These are phyloP conservation scores for Populus trichocarpa DNA, from an alignment of 441 rosid genomes.

Conservation along the genomic window DNA sequence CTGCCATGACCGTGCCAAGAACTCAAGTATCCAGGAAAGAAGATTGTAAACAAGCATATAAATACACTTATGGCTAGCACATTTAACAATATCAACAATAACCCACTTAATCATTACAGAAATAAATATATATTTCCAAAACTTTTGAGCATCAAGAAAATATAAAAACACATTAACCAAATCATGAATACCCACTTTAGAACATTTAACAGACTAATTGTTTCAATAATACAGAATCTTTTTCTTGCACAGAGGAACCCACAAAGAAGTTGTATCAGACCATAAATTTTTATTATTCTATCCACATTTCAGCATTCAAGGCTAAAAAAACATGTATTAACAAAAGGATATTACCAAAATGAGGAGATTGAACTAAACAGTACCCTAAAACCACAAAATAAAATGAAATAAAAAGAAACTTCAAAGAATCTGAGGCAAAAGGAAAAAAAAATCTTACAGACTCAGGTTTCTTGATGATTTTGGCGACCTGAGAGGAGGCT, in stretches of 20 bases:
- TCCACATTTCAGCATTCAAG: background rate
- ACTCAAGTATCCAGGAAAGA: background rate
- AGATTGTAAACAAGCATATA: background rate
- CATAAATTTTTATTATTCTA: background rate
- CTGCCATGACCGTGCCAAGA: background rate
- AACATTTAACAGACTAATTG: background rate
- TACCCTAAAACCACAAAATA: background rate
- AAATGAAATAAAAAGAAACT: background rate
- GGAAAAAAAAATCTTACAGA: constrained; percentile 31
- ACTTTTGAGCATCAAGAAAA: background rate
- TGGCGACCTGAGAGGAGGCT: constrained; percentile 61
- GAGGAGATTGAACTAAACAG: background rate
- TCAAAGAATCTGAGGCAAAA: background rate
- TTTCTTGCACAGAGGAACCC: background rate
- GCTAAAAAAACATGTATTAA: too few species aligned
- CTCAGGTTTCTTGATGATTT: constrained; percentile 65
- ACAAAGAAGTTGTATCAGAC: background rate
- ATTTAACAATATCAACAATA: background rate
- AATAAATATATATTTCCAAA: background rate
- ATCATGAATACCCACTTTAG: background rate
- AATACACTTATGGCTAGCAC: background rate
- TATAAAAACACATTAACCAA: background rate
- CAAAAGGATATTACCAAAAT: background rate
- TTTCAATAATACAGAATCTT: background rate
- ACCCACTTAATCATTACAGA: background rate